Evolutionary conservation across 2,329 filamentous ascomycete species (phyloP).

Genomic region (Zasmidium angulare): DNA sequence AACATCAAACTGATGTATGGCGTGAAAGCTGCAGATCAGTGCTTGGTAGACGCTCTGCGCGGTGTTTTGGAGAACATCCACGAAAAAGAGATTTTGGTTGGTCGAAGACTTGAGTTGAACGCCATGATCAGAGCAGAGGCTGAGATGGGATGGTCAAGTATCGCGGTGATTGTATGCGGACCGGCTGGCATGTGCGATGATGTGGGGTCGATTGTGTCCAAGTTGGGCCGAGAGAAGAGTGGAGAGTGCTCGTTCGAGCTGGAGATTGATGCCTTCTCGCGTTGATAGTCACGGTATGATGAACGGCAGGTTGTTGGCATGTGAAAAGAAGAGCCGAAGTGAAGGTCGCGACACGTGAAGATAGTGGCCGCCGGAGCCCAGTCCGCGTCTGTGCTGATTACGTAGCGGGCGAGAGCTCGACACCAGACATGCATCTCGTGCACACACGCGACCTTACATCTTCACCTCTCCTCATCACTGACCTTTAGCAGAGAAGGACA

Average conservation of each 20-base stretch:
- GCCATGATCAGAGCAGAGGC: background rate
- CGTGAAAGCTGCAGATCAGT: background rate
- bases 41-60: background rate
- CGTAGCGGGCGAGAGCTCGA: background rate
- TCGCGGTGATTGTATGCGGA: background rate
- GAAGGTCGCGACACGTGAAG: background rate
- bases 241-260: background rate
- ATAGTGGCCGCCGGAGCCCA: background rate
- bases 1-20: background rate
- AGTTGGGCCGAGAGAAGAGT: background rate
- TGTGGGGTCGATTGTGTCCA: background rate
- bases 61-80: background rate
- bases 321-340: background rate
- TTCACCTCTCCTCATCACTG: background rate
- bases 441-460: background rate
- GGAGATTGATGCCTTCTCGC: background rate
- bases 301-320: background rate
- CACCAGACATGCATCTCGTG: too few species aligned
- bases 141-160: background rate
- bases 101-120: background rate
- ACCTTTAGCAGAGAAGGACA: background rate
- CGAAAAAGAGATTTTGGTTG: background rate
- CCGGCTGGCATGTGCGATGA: background rate
- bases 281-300: background rate
- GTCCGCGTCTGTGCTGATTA: background rate